phyloP scores from a whole-genome alignment of 73 alveolate genomes.

The Tetrahymena borealis region DNA sequence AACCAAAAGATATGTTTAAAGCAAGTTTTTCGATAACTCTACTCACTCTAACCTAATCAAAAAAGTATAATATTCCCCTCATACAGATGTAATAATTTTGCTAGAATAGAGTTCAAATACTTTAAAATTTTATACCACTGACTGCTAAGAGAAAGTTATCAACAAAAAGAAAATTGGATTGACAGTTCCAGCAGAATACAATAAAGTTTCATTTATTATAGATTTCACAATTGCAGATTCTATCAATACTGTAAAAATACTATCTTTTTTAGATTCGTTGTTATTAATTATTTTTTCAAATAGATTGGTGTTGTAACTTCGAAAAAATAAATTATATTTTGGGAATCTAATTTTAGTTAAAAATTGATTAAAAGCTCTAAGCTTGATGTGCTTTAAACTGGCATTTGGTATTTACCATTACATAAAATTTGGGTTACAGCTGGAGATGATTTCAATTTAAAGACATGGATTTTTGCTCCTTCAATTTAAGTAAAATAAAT shows the following conservation, averaged over 20 bases:
- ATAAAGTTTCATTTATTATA: not conserved
- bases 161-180: constrained; percentile 4
- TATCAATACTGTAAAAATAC: constrained; percentile 18
- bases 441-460: constrained; percentile 71
- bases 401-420: constrained; percentile 79
- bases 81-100: constrained; percentile 45
- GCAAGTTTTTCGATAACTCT: constrained; percentile 46
- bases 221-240: not conserved
- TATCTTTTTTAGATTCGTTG: constrained; percentile 21
- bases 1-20: constrained; percentile 43
- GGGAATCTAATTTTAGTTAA: constrained; percentile 58
- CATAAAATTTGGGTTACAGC: constrained; percentile 92
- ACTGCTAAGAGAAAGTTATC: constrained; percentile 39
- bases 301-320: constrained; percentile 69
- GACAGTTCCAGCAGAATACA: not conserved
- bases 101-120: constrained; percentile 55
- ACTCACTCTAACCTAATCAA: constrained; percentile 40
- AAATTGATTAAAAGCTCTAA: constrained; percentile 56
- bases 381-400: constrained; percentile 57
- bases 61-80: constrained; percentile 31
- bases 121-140: constrained; percentile 52
- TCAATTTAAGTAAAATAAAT: not conserved
- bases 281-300: constrained; percentile 34
- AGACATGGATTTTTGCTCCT: constrained; percentile 42
- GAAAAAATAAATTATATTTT: constrained; percentile 62